Conservation (phyloP, 1,284 basidiomycete species). For the Sparassis latifolia region DNA sequence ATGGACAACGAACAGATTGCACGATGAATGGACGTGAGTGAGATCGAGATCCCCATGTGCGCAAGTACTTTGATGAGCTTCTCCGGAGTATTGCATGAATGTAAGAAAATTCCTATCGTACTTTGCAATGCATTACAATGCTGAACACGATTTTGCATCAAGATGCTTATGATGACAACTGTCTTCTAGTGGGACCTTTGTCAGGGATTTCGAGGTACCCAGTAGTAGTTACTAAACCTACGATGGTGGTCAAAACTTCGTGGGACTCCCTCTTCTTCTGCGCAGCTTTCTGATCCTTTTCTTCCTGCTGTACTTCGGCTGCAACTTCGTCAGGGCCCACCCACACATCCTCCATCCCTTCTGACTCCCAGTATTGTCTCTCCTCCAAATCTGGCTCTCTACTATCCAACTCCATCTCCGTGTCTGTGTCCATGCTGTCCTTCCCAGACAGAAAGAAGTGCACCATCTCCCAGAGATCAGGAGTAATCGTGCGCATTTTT, state of each 20-base stretch:
- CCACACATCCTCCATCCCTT: not conserved
- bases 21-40: not conserved
- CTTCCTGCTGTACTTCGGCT: too few relatives aligned
- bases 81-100: constrained; percentile 19
- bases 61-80: constrained; percentile 20
- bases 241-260: not conserved
- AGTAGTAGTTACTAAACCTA: not conserved
- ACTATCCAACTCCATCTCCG: too few relatives aligned
- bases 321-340: not conserved
- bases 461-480: too few relatives aligned
- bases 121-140: constrained; percentile 22
- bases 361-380: not conserved
- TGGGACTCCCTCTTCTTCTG: not conserved
- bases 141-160: constrained; percentile 22
- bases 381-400: too few relatives aligned
- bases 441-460: too few relatives aligned
- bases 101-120: constrained; percentile 22
- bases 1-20: not conserved
- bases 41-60: constrained; percentile 7
- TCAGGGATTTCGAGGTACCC: not conserved
- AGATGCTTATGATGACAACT: constrained; percentile 21
- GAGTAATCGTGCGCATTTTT: too few relatives aligned
- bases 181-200: constrained; percentile 17
- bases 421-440: too few relatives aligned
- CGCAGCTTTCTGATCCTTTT: not conserved